Evolutionary conservation across 1,139 yeast species (phyloP).

Genomic region (Keqinozyma sinolaborantium): DNA sequence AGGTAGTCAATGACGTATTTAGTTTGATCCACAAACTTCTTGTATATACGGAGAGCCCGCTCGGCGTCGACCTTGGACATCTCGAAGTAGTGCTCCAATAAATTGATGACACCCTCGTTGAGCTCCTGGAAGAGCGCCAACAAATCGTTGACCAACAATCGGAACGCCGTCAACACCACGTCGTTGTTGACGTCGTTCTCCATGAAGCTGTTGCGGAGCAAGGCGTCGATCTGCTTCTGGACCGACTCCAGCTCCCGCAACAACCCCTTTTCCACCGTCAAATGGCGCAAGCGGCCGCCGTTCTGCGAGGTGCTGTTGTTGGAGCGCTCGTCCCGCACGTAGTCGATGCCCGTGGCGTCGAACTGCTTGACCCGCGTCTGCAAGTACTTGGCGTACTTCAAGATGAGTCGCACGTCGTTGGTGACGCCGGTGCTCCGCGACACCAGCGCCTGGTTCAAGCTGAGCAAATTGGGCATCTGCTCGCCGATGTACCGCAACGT

Average conservation of each 20-base stretch:
- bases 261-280: conserved; percentile 76
- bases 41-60: conserved; percentile 79
- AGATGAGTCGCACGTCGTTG: conserved; percentile 59
- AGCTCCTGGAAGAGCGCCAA: conserved; percentile 80
- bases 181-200: conserved; percentile 81
- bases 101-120: conserved; percentile 92
- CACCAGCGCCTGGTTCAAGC: conserved; percentile 31
- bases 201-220: conserved; percentile 70
- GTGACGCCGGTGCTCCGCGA: conserved; percentile 29
- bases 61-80: conserved; percentile 85
- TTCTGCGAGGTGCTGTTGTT: conserved; percentile 40
- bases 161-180: conserved; percentile 75
- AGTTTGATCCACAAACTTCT: conserved; percentile 81
- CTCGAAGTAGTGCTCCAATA: conserved; percentile 92
- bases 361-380: conserved; percentile 67
- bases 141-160: conserved; percentile 83
- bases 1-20: conserved; percentile 83
- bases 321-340: conserved; percentile 66
- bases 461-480: conserved; percentile 56
- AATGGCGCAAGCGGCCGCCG: conserved; percentile 64
- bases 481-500: conserved; percentile 63
- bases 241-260: conserved; percentile 84
- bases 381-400: conserved; percentile 71
- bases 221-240: conserved; percentile 72
- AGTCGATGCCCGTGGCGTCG: conserved; percentile 64